Evolutionary conservation across 345 rosid species (phyloP).

Genomic region (Hirschfeldia incana): DNA sequence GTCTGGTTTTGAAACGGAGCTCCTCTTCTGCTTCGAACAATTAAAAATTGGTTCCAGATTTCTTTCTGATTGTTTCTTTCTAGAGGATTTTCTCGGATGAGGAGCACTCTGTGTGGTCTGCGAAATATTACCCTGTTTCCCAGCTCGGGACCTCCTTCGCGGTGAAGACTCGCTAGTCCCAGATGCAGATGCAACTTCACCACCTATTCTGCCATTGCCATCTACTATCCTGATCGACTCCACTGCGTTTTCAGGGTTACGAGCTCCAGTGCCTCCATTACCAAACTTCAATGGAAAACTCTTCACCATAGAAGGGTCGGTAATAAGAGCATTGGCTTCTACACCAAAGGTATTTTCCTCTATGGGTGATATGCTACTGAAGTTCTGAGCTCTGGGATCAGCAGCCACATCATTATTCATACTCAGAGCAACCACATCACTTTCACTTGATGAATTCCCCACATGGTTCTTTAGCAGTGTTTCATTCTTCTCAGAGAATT

Average conservation of each 20-base stretch:
- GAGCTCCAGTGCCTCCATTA: slow-evolving; percentile 30
- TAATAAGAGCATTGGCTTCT: slow-evolving; percentile 37
- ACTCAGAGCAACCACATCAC: slow-evolving; percentile 26
- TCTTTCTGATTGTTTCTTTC: slow-evolving; percentile 39
- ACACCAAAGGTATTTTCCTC: slow-evolving; percentile 34
- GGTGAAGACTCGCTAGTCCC: slow-evolving; percentile 45
- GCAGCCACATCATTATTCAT: slow-evolving; percentile 41
- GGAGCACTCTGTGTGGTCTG: slow-evolving; percentile 46
- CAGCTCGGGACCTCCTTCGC: slow-evolving; percentile 44
- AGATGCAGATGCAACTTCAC: slow-evolving; percentile 44
- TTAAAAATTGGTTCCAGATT: slow-evolving; percentile 43
- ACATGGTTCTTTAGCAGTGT: slow-evolving; percentile 20
- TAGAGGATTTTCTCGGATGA: slow-evolving; percentile 44
- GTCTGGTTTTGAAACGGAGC: slow-evolving; percentile 57
- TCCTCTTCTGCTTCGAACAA: slow-evolving; percentile 68
- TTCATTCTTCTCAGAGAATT: slow-evolving; percentile 32
- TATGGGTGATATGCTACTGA: slow-evolving; percentile 21
- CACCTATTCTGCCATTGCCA: slow-evolving; percentile 46
- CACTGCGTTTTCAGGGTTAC: slow-evolving; percentile 38
- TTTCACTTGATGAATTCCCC: slow-evolving; percentile 24
- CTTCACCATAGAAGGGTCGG: slow-evolving; percentile 38
- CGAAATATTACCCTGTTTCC: slow-evolving; percentile 48
- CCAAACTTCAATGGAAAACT: slow-evolving; percentile 31
- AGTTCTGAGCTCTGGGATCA: slow-evolving; percentile 37
- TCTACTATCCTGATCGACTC: slow-evolving; percentile 35